phyloP scores from a whole-genome alignment of 176 grass and related monocot genomes.

The Thinopyrum elongatum region DNA sequence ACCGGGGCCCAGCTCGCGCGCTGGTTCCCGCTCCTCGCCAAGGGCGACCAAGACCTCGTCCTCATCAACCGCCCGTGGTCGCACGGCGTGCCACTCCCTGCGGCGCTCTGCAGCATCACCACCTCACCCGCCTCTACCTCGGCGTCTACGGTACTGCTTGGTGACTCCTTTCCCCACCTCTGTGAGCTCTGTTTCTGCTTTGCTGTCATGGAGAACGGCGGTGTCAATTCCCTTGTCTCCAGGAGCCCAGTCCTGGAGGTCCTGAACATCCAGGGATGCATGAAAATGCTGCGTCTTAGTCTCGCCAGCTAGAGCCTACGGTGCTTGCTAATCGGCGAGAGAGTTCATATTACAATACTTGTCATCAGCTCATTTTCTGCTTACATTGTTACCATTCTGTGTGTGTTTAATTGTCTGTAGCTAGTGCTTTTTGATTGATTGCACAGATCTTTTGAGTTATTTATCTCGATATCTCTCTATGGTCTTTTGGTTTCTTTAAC shows the following conservation, averaged over 20 bases:
- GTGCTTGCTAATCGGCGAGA: not conserved
- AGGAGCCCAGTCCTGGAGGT: constrained; percentile 17
- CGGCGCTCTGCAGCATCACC: not conserved
- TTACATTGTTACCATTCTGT: not conserved
- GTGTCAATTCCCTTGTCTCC: not conserved
- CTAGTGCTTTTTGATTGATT: not conserved
- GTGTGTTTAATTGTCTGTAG: no score
- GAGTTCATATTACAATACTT: not conserved
- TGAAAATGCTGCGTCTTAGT: not conserved
- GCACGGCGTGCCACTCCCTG: not conserved
- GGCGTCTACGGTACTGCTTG: not conserved
- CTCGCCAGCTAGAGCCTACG: not conserved
- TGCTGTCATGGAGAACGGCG: not conserved
- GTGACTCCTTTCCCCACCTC: not conserved
- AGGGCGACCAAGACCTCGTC: not conserved
- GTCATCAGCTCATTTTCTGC: no score
- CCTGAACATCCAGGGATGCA: not conserved
- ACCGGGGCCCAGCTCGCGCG: not conserved
- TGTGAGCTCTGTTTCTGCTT: not conserved
- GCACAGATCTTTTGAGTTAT: not conserved
- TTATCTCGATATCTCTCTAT: not conserved
- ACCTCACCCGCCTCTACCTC: not conserved
- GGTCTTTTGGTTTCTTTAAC: not conserved
- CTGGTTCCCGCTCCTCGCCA: not conserved
- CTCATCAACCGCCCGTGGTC: not conserved